A percentile compares a stretch with the other conserved stretches of the same genome.
These are phyloP conservation scores for Huiozyma naganishii DNA, from an alignment of 805 yeast genomes.

Conservation along the genomic window DNA sequence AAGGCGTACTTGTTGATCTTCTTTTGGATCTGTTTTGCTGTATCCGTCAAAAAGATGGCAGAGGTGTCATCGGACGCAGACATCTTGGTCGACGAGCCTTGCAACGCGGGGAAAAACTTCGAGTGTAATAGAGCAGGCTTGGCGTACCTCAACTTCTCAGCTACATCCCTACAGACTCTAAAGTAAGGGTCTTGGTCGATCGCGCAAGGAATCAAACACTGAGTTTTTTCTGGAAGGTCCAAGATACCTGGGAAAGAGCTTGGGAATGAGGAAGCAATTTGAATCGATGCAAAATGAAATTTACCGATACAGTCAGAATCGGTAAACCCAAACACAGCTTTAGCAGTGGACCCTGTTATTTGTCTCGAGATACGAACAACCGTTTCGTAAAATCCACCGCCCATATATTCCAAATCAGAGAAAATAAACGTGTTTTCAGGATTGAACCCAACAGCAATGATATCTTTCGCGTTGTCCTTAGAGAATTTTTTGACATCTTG, in stretches of 20 bases:
- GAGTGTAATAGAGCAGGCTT: conserved; percentile 92
- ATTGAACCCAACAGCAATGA: conserved; percentile 87
- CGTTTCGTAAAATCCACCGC: conserved; percentile 86
- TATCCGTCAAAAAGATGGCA: conserved; percentile 92
- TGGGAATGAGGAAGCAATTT: conserved; percentile 92
- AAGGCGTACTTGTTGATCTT: conserved; percentile 94
- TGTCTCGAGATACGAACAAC: conserved; percentile 88
- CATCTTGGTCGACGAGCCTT: conserved; percentile 95
- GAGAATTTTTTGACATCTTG: conserved; percentile 79
- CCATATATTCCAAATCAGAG: conserved; percentile 88
- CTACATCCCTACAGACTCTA: conserved; percentile 95
- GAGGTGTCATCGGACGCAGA: conserved; percentile 85
- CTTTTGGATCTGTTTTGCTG: conserved; percentile 83
- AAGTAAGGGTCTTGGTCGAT: conserved; percentile 98
- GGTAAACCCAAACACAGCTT: conserved; percentile 90
- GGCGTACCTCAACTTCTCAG: conserved; percentile 78
- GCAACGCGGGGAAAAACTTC: conserved; percentile 94
- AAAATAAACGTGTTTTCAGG: conserved; percentile 92
- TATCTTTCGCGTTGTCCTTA: conserved; percentile 78
- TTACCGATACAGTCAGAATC: conserved; percentile 94
- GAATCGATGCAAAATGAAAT: conserved; percentile 89
- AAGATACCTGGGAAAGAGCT: conserved; percentile 90
- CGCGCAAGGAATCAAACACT: conserved; percentile 96
- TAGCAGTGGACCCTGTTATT: conserved; percentile 94
- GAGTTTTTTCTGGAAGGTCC: conserved; percentile 79